Conservation (phyloP, 805 yeast genomes). For the Candida quercuum region DNA sequence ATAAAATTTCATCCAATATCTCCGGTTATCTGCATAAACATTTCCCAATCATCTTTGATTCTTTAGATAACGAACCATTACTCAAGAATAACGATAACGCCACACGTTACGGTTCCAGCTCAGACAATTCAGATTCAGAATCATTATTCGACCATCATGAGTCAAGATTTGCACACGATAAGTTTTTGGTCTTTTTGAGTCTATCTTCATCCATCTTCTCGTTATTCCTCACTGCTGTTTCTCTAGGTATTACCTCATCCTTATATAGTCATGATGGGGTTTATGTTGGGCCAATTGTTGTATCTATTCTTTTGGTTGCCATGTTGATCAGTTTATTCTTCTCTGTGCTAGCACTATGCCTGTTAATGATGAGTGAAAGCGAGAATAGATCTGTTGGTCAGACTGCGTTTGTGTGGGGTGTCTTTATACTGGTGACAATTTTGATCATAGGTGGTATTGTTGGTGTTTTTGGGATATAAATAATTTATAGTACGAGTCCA, state of each 20-base stretch:
- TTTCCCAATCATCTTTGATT: constrained; percentile 17
- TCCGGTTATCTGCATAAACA: constrained; percentile 10
- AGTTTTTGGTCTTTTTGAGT: constrained; percentile 39
- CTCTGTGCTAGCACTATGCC: constrained; percentile 37
- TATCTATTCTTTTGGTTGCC: constrained; percentile 34
- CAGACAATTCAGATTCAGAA: constrained; percentile 11
- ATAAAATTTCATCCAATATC: constrained; percentile 13
- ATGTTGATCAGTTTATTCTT: constrained; percentile 37
- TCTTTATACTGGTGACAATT: constrained; percentile 33
- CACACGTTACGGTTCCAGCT: constrained; percentile 1
- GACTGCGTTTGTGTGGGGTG: constrained; percentile 36
- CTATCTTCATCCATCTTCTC: constrained; percentile 34
- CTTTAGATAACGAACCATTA: constrained; percentile 1
- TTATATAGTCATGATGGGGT: constrained; percentile 18
- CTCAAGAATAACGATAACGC: neutral
- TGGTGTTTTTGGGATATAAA: constrained; percentile 23
- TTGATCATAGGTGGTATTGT: constrained; percentile 41
- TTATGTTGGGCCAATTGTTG: constrained; percentile 18
- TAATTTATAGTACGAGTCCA: neutral
- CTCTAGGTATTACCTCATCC: constrained; percentile 38
- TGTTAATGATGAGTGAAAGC: constrained; percentile 35
- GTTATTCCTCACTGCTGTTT: constrained; percentile 35
- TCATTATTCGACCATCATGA: constrained; percentile 7
- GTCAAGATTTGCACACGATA: constrained; percentile 30
- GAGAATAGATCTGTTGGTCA: constrained; percentile 30